A percentile compares a stretch with the other conserved stretches of the same genome.
Conservation (phyloP, 441 rosid species). For the Viola pubescens region DNA sequence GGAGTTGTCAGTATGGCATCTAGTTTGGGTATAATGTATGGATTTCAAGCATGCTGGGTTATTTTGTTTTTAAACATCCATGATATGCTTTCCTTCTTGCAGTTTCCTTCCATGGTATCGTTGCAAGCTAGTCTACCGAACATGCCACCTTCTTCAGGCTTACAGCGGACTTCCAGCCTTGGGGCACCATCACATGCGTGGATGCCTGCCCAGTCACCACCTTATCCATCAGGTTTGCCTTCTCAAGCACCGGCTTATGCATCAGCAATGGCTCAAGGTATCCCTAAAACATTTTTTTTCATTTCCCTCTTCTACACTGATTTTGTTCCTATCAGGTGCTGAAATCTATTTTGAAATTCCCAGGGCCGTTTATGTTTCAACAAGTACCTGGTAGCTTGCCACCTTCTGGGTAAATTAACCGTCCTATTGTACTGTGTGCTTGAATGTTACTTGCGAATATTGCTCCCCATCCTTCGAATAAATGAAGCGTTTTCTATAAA, state of each 20-base stretch:
- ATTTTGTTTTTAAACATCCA: neutral
- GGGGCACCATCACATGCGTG: constrained; percentile 38
- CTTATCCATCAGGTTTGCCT: constrained; percentile 41
- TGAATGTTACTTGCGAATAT: neutral
- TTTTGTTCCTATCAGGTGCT: constrained; percentile 8
- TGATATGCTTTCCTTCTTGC: constrained; percentile 20
- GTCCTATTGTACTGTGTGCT: neutral
- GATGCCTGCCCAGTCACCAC: constrained; percentile 47
- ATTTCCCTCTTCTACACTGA: neutral
- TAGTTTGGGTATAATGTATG: no score
- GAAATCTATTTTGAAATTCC: constrained; percentile 20
- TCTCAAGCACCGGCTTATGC: constrained; percentile 32
- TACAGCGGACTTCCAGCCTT: constrained; percentile 35
- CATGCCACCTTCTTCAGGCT: constrained; percentile 37
- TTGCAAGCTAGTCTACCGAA: constrained; percentile 60
- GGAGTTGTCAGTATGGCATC: no score
- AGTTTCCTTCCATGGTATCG: constrained; percentile 75
- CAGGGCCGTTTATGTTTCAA: constrained; percentile 46
- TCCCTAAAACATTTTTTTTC: neutral
- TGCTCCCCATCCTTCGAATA: neutral
- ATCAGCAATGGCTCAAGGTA: constrained; percentile 44
- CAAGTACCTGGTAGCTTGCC: constrained; percentile 28
- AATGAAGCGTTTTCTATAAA: neutral
- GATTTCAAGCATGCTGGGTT: no score
- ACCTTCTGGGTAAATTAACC: constrained; percentile 30